Percentiles rank a stretch among this genome's conserved stretches.
Evolutionary conservation across 2,329 filamentous ascomycete species (phyloP).

Genomic region (Cytospora paraplurivora): DNA sequence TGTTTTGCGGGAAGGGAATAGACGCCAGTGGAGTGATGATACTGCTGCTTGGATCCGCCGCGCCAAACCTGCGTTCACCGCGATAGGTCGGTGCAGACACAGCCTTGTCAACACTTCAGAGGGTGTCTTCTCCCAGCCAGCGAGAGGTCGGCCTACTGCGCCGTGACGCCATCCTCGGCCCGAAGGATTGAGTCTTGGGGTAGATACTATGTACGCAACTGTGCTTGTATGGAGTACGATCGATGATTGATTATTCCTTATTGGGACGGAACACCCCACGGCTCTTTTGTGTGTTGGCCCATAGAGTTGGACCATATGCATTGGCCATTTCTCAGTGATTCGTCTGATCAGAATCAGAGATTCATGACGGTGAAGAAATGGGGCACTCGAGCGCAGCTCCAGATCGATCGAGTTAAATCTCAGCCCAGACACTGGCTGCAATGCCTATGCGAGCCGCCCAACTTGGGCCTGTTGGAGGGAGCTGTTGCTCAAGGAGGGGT

Average conservation of each 20-base stretch:
- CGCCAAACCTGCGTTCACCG: constrained; percentile 10
- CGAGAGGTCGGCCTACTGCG: not conserved
- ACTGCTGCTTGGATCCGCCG: not conserved
- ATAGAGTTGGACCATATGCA: not conserved
- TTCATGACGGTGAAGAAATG: not conserved
- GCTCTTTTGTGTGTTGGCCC: not conserved
- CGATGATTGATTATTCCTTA: not conserved
- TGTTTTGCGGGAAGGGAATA: constrained; percentile 1
- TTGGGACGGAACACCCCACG: not conserved
- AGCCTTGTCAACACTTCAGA: constrained; percentile 1
- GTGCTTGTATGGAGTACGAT: not conserved
- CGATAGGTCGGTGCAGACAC: constrained; percentile 15
- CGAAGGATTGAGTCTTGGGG: not conserved
- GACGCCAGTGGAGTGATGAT: constrained; percentile 4
- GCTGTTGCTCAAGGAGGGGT: not conserved
- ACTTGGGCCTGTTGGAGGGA: constrained; percentile 2
- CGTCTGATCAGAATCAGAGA: not conserved
- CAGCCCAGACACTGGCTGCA: not conserved
- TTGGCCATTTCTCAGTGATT: not conserved
- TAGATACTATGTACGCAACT: not conserved
- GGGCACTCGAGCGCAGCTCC: not conserved
- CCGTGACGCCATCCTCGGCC: constrained; percentile 12
- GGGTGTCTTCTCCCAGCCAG: constrained; percentile 1
- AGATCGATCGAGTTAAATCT: not conserved
- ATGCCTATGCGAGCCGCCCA: not conserved